Conservation (phyloP, 257 asterid genomes). For the Verbena officinalis region DNA sequence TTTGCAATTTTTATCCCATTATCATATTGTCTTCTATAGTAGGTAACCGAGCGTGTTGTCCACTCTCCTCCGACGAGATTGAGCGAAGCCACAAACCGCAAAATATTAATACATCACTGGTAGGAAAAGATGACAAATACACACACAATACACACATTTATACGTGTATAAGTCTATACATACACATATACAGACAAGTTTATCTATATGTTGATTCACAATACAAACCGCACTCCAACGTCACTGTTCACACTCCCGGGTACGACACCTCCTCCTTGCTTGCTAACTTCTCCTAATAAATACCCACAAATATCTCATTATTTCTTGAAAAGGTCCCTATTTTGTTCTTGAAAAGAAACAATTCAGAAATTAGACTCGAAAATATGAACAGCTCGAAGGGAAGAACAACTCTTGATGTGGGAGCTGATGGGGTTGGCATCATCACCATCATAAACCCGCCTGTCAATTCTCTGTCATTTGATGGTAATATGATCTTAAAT, state of each 20-base stretch:
- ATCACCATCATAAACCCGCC: slow-evolving; percentile 95
- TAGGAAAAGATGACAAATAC: background rate
- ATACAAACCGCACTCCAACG: slow-evolving; percentile 35
- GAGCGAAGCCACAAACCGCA: background rate
- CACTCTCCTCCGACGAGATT: background rate
- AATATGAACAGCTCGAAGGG: slow-evolving; percentile 60
- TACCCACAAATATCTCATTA: slow-evolving; percentile 1
- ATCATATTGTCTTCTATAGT: no score
- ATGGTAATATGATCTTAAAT: slow-evolving; percentile 52
- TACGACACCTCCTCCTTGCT: slow-evolving; percentile 39
- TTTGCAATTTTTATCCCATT: no score
- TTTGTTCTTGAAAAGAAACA: background rate
- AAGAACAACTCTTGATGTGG: slow-evolving; percentile 79
- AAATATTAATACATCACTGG: background rate
- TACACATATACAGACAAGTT: background rate
- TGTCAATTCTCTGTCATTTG: slow-evolving; percentile 92
- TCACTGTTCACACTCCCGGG: slow-evolving; percentile 29
- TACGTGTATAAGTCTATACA: background rate
- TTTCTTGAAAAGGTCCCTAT: background rate
- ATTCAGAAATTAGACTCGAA: background rate
- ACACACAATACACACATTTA: background rate
- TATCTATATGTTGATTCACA: slow-evolving; percentile 28
- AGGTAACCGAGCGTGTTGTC: no score
- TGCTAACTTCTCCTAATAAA: slow-evolving; percentile 20
- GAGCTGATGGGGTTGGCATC: slow-evolving; percentile 91